Evolutionary conservation across 805 yeast species (phyloP), one percentile per base, ranked within the genome.

Genomic region (Metschnikowia arizonensis): DNA sequence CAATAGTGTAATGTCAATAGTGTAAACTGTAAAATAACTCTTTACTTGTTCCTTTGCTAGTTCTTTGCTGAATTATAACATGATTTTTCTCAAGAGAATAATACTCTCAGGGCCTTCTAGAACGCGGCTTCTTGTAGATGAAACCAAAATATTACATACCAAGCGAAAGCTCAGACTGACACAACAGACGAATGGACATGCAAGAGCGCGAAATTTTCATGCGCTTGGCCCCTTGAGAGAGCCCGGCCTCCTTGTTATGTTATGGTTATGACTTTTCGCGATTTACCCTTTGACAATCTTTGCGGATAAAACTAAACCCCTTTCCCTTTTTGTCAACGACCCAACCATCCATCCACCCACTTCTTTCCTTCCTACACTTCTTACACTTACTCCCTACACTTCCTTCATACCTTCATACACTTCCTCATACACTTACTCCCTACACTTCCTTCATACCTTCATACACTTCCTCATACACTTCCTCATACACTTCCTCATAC

Each of bases 181-280:
- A 23, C 14, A 17, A 18, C 40, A 25, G 30, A 24, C 31, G 40
- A 24, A 17, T 5, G 8, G 30, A 18, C 38, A 34, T 37, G 40
- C 40, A 37, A 5, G 29, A 14, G 29, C 42, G 42, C 42, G 42
- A 39, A 28, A 19, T 18, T 26, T 5, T 30, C 28, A 23, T 39
- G 42, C 42, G 28, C 30, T 35, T 15, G 34, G 35, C 34, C 34
- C 42, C 30, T 25, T 6, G 24, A 21, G n/a, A n/a, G n/a, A 38
- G 8, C 34, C n/a, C 28, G 19, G 26, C 32, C 15, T 39, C 10
- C 35, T 33, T 39, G 19, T 31, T 39, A 21, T 39, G 19, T 31
- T 39, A 21, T 11, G 42, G 42, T 5, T 15, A 23, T 35, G 21
- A 15, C 35, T n/a, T 8, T 12, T 39, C 42, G 34, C 33, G 40